Percentiles rank a stretch among this genome's conserved stretches.
These are phyloP conservation scores for Cyclotella atomus DNA, from an alignment of 108 stramenopile species.

Conservation along the genomic window DNA sequence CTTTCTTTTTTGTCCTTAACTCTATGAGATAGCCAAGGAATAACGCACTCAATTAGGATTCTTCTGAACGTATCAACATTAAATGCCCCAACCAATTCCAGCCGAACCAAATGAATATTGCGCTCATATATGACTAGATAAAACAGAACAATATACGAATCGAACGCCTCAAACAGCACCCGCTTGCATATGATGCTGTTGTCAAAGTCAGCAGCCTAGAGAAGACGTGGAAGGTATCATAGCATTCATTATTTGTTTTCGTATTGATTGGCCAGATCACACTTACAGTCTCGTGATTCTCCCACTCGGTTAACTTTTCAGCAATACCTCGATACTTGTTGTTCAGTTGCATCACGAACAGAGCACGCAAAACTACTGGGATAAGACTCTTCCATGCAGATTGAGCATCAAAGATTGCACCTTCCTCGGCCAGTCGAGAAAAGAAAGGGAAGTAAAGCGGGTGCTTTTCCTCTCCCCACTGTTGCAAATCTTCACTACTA, in stretches of 20 bases:
- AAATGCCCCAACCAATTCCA: slow-evolving; percentile 65
- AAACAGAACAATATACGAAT: slow-evolving; percentile 83
- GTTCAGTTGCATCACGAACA: slow-evolving; percentile 68
- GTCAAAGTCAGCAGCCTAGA: slow-evolving; percentile 35
- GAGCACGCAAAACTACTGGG: slow-evolving; percentile 70
- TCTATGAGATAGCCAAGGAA: slow-evolving; percentile 49
- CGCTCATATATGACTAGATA: slow-evolving; percentile 86
- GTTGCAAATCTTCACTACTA: slow-evolving; percentile 49
- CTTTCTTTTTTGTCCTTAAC: background rate
- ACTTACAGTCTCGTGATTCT: slow-evolving; percentile 73
- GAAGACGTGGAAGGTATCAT: background rate
- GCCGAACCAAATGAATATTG: slow-evolving; percentile 61
- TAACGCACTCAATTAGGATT: slow-evolving; percentile 50
- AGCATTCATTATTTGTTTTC: background rate
- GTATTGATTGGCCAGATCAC: background rate
- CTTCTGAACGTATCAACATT: slow-evolving; percentile 67
- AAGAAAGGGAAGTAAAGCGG: slow-evolving; percentile 65
- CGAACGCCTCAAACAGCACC: slow-evolving; percentile 87
- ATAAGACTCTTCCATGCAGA: slow-evolving; percentile 56
- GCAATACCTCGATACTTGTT: slow-evolving; percentile 64
- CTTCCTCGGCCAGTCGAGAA: slow-evolving; percentile 62
- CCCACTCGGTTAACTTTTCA: slow-evolving; percentile 68
- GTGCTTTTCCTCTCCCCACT: slow-evolving; percentile 51
- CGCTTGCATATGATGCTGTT: slow-evolving; percentile 80
- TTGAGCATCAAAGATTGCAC: slow-evolving; percentile 63